Evolutionary conservation across 306 rosid genomes (phyloP), one percentile per base, ranked within the genome.

Genomic region (Rubus idaeus): DNA sequence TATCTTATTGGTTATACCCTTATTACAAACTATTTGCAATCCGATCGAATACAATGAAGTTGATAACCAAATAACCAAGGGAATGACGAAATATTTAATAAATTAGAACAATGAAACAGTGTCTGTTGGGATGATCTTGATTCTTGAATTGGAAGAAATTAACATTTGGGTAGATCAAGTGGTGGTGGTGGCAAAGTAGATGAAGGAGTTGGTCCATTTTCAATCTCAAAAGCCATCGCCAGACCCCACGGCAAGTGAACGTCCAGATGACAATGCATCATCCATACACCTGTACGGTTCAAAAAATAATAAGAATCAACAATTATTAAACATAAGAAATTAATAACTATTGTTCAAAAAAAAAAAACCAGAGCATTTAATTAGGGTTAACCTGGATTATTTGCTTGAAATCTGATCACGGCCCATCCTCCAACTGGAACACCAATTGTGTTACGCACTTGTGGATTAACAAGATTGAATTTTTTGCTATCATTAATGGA

Each of bases 221-320:
- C 78, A 37, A 86, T 84, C 53, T 86, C 89, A 50, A 83, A 86
- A 9, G 84, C 92, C 88, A 80, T 88, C 40, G 50, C 83, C 45
- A 92, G 70, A 0, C 97, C 97, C 89, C 91, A 87, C 0, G 97
- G 90, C 83, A 92, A n/a, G 75, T 92, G 93, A 20, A 55, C 81
- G 8, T 92, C 92, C 41, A 92, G 20, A 73, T 92, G 97, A 73
- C 96, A 92, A 8, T 90, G 96, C 10, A 80, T 76, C 17, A 86
- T 4, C 97, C 97, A 92, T 6, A 92, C 2, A 5, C 93, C 93
- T 87, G 84, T 63, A 53, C 14, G 7, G 2, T 60, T 50, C 0
- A 56, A 39, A 17, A 17, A 21, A 71, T 21, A 2, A 71, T 21
- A 6, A 13, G 35, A 65, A 61, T 61, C n/a, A 61, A 30, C 26